phyloP scores from a whole-genome alignment of 2,329 filamentous ascomycete species.

The Aphanoascus verrucosus region DNA sequence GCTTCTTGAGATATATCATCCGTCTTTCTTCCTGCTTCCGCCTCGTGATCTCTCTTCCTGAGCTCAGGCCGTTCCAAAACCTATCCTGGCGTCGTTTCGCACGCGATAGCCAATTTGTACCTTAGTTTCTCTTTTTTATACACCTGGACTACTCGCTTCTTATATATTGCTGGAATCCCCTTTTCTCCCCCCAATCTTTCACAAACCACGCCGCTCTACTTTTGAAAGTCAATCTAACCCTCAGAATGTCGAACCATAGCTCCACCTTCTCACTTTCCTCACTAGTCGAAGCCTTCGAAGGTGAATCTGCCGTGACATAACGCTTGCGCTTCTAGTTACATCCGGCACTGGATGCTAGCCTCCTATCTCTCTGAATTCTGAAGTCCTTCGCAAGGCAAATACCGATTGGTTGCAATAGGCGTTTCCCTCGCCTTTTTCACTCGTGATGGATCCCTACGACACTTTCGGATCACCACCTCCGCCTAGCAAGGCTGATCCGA shows the following conservation, averaged over 20 bases:
- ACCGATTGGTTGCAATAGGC: neutral
- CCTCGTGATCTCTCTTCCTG: constrained; percentile 4
- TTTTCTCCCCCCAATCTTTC: constrained; percentile 16
- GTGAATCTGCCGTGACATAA: constrained; percentile 13
- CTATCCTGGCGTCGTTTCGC: constrained; percentile 2
- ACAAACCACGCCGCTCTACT: constrained; percentile 18
- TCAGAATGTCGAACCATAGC: constrained; percentile 32
- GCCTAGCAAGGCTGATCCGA: constrained; percentile 22
- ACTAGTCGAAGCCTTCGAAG: constrained; percentile 2
- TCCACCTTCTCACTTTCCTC: constrained; percentile 15
- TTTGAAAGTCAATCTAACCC: constrained; percentile 26
- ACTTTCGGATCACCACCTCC: constrained; percentile 33
- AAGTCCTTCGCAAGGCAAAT: neutral
- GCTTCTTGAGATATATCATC: neutral
- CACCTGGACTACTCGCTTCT: neutral
- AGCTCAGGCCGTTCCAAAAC: neutral
- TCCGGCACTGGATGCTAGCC: neutral
- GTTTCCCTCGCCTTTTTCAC: neutral
- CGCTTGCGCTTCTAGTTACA: neutral
- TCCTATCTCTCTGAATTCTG: neutral
- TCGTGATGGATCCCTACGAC: constrained; percentile 39
- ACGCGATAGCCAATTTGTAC: constrained; percentile 7
- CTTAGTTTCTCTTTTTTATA: constrained; percentile 3
- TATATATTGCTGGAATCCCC: constrained; percentile 17
- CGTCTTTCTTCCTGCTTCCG: constrained; percentile 6